Evolutionary conservation across 768 basidiomycete genomes (phyloP), one percentile per base, ranked within the genome.

Genomic region (Boletus vermiculosoides): DNA sequence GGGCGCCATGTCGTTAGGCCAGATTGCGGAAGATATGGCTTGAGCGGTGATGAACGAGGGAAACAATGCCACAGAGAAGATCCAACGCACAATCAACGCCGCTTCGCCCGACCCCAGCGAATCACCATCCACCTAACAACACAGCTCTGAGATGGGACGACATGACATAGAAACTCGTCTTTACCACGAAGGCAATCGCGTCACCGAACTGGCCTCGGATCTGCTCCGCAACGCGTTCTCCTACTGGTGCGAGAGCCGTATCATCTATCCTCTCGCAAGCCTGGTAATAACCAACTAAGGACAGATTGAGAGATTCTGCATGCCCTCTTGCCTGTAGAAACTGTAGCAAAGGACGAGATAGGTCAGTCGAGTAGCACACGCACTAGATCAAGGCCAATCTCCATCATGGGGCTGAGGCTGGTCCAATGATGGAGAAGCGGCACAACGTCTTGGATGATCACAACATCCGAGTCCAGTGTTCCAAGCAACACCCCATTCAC

Each of bases 341-440:
- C 13, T 54, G 42, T 45, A 56, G 31, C 23, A 9, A 56, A 36
- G 37, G 42, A 42, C n/a, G 20, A 47, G 50, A 46, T 18, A n/a
- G 13, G 25, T 33, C 20, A 45, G 50, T 34, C 16, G 8, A 50
- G 40, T 16, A 49, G 39, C 33, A 18, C 30, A 73, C 84, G 62
- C 61, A 89, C 90, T 66, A 90, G 74, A 63, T 90, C 88, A 41
- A 92, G 78, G 25, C 89, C 91, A 58, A 90, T 85, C 68, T 92
- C 90, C 87, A 91, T 91, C 85, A 88, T 88, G 4, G 89, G 88
- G 58, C 86, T 88, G 52, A 94, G 77, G 63, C 81, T 86, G 8
- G 89, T 90, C 90, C 90, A 93, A 67, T 91, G 85, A 66, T 94
- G 91, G 50, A 91, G 79, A 36, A 94, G 77, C 16, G 92, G 92